Percentiles rank a stretch among this genome's conserved stretches.
phyloP scores from a whole-genome alignment of 2,329 filamentous ascomycete species.

The Chaetomiaceae sp. region DNA sequence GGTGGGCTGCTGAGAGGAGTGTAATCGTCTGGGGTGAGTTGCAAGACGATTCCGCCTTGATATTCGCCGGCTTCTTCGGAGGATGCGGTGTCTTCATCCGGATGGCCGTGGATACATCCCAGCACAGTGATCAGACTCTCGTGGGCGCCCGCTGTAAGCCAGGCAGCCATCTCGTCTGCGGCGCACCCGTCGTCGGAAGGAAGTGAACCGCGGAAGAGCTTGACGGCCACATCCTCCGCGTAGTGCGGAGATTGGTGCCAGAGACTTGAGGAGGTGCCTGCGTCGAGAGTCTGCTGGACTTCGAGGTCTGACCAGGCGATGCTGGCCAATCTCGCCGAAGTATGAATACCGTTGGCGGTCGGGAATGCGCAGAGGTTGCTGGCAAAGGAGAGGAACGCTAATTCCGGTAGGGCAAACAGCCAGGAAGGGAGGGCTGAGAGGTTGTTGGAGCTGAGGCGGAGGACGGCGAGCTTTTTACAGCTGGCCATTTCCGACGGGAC shows the following conservation, averaged over 20 bases:
- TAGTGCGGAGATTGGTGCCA: slow-evolving; percentile 32
- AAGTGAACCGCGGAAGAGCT: slow-evolving; percentile 45
- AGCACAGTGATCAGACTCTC: slow-evolving; percentile 43
- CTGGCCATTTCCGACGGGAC: slow-evolving; percentile 41
- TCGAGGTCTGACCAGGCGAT: slow-evolving; percentile 41
- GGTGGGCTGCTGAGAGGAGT: slow-evolving; percentile 30
- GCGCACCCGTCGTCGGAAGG: slow-evolving; percentile 44
- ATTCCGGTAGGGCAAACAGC: slow-evolving; percentile 42
- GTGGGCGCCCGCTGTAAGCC: slow-evolving; percentile 43
- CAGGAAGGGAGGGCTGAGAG: slow-evolving; percentile 38
- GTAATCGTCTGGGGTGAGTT: slow-evolving; percentile 43
- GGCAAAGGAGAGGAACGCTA: slow-evolving; percentile 45
- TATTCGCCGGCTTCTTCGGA: slow-evolving; percentile 16
- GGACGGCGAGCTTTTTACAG: slow-evolving; percentile 42
- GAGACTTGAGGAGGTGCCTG: slow-evolving; percentile 41
- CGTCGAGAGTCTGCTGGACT: slow-evolving; percentile 39
- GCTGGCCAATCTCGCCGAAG: slow-evolving; percentile 32
- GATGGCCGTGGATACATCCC: slow-evolving; percentile 40
- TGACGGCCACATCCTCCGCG: slow-evolving; percentile 41
- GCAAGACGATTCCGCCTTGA: slow-evolving; percentile 42
- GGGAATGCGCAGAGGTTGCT: slow-evolving; percentile 41
- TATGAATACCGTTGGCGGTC: slow-evolving; percentile 5
- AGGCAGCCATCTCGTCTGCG: slow-evolving; percentile 46
- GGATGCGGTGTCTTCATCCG: slow-evolving; percentile 29
- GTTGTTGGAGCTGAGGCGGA: slow-evolving; percentile 42